A percentile compares a stretch with the other conserved stretches of the same genome.
Evolutionary conservation across 2,329 filamentous ascomycete species (phyloP).

Genomic region (Verticillium alfalfae): DNA sequence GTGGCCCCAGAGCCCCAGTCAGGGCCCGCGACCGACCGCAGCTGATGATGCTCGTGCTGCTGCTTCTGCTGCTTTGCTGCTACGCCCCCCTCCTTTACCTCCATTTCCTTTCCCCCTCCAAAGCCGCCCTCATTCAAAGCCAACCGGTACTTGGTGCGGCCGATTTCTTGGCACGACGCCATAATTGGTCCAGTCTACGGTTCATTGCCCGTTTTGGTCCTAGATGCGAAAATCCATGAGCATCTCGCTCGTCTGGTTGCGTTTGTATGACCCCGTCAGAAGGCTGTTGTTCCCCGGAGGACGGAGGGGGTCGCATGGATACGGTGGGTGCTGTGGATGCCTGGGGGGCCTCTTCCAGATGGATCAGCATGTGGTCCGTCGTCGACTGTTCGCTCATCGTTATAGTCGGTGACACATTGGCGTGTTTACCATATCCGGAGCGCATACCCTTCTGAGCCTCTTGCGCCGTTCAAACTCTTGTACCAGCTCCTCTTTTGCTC

Average conservation of each 20-base stretch:
- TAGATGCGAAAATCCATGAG: conserved; percentile 8
- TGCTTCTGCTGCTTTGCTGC: too few relatives aligned
- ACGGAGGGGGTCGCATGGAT: too few relatives aligned
- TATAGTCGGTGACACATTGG: neutral
- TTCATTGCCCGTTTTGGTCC: conserved; percentile 8
- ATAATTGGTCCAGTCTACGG: conserved; percentile 8
- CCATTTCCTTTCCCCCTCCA: neutral
- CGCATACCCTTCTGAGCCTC: neutral
- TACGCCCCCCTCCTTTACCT: too few relatives aligned
- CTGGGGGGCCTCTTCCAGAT: neutral
- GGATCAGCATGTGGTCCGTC: neutral
- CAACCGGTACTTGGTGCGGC: conserved; percentile 9
- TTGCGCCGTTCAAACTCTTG: neutral
- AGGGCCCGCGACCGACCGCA: neutral
- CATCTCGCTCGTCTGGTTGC: neutral
- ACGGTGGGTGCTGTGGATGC: neutral
- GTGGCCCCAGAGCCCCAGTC: neutral
- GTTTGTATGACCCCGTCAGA: neutral
- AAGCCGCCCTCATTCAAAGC: neutral
- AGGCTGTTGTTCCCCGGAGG: neutral
- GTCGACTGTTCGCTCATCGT: neutral
- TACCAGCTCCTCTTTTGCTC: neutral
- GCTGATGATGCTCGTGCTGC: neutral
- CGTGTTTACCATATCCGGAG: neutral
- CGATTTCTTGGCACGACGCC: conserved; percentile 5